Evolutionary conservation across 768 basidiomycete species (phyloP).

Genomic region (Auriscalpium vulgare): DNA sequence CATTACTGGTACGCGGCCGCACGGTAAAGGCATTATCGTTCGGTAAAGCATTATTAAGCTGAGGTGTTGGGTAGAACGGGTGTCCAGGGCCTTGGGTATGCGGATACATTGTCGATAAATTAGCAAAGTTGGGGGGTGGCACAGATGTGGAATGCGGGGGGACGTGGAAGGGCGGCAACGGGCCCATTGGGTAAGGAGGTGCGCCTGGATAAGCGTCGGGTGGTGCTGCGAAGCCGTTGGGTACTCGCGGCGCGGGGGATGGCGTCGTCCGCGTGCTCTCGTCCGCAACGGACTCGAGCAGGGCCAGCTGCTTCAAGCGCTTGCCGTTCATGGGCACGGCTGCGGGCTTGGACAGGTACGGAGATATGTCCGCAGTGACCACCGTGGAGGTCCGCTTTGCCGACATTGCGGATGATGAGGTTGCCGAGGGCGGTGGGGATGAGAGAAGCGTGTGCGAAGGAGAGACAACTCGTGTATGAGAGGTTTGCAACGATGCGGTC

Average conservation of each 20-base stretch:
- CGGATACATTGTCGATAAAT: constrained; percentile 17
- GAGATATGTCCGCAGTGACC: constrained; percentile 55
- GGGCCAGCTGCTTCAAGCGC: constrained; percentile 59
- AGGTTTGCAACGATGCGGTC: neutral
- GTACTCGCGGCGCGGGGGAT: constrained; percentile 15
- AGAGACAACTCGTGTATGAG: neutral
- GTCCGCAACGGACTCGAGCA: constrained; percentile 64
- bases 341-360: constrained; percentile 50
- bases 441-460: neutral
- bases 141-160: constrained; percentile 7
- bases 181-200: neutral
- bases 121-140: constrained; percentile 13
- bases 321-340: constrained; percentile 53
- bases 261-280: constrained; percentile 61
- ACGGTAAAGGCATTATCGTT: constrained; percentile 24
- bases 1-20: constrained; percentile 30
- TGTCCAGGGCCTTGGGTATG: constrained; percentile 12
- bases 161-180: neutral
- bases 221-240: neutral
- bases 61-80: neutral
- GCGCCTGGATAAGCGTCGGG: neutral
- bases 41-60: constrained; percentile 4
- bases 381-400: constrained; percentile 19
- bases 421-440: neutral
- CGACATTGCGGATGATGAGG: constrained; percentile 6